A percentile compares a stretch with the other conserved stretches of the same genome.
Evolutionary conservation across 805 yeast genomes (phyloP).

Genomic region (Wickerhamia fluorescens): DNA sequence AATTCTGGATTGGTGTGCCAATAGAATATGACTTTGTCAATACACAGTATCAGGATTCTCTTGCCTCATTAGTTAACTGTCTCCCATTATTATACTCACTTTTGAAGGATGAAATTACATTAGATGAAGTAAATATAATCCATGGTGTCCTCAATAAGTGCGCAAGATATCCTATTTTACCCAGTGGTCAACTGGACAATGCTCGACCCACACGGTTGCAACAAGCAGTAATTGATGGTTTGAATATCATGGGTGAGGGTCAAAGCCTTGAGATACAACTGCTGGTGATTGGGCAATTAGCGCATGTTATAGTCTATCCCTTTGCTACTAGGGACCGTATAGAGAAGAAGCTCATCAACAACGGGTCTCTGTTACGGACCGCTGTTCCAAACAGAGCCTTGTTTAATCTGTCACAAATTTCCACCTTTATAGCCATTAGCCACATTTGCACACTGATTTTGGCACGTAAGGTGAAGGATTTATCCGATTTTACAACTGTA

Average conservation of each 20-base stretch:
- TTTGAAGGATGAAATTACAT: slow-evolving; percentile 21
- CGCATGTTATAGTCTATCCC: slow-evolving; percentile 49
- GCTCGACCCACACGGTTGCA: slow-evolving; percentile 55
- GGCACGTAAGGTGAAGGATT: slow-evolving; percentile 23
- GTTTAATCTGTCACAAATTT: slow-evolving; percentile 38
- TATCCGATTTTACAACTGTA: slow-evolving; percentile 24
- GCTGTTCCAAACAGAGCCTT: too few relatives aligned
- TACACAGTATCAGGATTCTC: slow-evolving; percentile 51
- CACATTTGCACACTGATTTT: slow-evolving; percentile 39
- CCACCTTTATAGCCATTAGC: slow-evolving; percentile 59
- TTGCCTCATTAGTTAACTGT: slow-evolving; percentile 47
- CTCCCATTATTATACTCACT: slow-evolving; percentile 44
- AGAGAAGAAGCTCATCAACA: slow-evolving; percentile 38
- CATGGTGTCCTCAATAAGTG: slow-evolving; percentile 56
- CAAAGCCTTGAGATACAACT: slow-evolving; percentile 30
- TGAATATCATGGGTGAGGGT: slow-evolving; percentile 27
- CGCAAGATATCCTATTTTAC: slow-evolving; percentile 67
- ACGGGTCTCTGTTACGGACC: too few relatives aligned
- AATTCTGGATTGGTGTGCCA: slow-evolving; percentile 43
- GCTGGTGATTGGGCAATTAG: slow-evolving; percentile 45
- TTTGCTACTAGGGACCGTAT: slow-evolving; percentile 55
- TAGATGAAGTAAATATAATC: slow-evolving; percentile 39
- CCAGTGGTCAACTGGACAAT: slow-evolving; percentile 49
- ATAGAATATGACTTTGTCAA: slow-evolving; percentile 36
- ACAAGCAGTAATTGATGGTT: slow-evolving; percentile 42